A percentile compares a stretch with the other conserved stretches of the same genome.
Conservation (phyloP, 2,329 filamentous ascomycete genomes). For the Talaromyces albobiverticillius region DNA sequence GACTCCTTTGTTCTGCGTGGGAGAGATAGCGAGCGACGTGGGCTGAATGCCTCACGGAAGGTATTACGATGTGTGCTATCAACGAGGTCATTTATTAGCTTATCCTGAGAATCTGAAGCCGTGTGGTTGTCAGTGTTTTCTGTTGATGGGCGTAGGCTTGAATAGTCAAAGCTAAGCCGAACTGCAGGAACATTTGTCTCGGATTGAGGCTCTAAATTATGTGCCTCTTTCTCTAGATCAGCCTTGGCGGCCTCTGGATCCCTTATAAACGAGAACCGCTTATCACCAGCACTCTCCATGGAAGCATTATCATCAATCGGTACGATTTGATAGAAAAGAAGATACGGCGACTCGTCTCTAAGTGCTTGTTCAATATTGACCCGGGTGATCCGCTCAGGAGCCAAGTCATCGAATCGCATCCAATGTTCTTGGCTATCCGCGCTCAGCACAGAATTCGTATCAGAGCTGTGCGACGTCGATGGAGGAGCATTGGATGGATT, state of each 20-base stretch:
- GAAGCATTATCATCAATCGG: slow-evolving; percentile 69
- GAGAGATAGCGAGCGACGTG: slow-evolving; percentile 22
- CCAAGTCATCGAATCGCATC: slow-evolving; percentile 91
- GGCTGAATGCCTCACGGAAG: slow-evolving; percentile 1
- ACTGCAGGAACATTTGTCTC: slow-evolving; percentile 24
- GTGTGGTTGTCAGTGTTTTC: slow-evolving; percentile 22
- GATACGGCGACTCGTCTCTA: slow-evolving; percentile 84
- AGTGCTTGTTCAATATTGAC: slow-evolving; percentile 77
- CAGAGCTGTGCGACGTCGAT: slow-evolving; percentile 24
- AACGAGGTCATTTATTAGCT: slow-evolving; percentile 23
- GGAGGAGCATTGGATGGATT: slow-evolving; percentile 30
- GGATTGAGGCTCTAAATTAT: slow-evolving; percentile 19
- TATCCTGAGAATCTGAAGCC: slow-evolving; percentile 28
- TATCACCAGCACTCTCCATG: slow-evolving; percentile 29
- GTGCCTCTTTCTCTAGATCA: slow-evolving; percentile 19
- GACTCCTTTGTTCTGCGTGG: slow-evolving; percentile 28
- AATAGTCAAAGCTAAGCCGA: slow-evolving; percentile 39
- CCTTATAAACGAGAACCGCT: slow-evolving; percentile 25
- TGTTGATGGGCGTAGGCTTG: slow-evolving; percentile 23
- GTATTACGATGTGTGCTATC: slow-evolving; percentile 12
- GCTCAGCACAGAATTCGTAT: slow-evolving; percentile 32
- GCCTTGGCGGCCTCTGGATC: slow-evolving; percentile 22
- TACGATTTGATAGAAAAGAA: slow-evolving; percentile 92
- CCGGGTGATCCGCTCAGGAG: slow-evolving; percentile 65
- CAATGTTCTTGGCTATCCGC: slow-evolving; percentile 70